Evolutionary conservation across 192 early-diverging fungal species (phyloP), one percentile per base, ranked within the genome.

Genomic region (Kappamyces sp.): DNA sequence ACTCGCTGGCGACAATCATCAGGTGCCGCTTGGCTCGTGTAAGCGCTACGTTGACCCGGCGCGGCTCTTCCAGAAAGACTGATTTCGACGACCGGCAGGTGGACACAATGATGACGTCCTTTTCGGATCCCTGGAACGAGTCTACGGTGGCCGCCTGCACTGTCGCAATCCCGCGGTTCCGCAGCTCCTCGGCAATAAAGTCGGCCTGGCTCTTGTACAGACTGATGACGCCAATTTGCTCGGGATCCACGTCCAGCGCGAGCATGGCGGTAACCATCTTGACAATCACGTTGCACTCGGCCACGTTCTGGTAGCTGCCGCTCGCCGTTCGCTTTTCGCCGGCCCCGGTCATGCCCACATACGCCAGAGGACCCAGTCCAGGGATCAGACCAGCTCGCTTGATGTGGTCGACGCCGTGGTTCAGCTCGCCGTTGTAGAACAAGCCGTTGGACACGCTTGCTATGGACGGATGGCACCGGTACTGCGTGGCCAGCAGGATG

Each of bases 61-160:
- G 69, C 11, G 60, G 62, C 35, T 81, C 79, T 46, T 88, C 84
- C 45, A 87, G 84, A 59, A 90, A 90, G 4, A 71, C 72, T 39
- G 60, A 71, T 3, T 62, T 58, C 14, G 63, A 49, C 29, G 80
- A 85, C 32, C 86, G 49, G 0, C 86, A 84, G 11, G 81, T 86
- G 4, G 77, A 80, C 14, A 90, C 61, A 33, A 90, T 63, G 54
- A 90, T 89, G 31, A 90, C 65, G n/a, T 83, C 73, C 51, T 84
- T 86, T 49, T 90, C 88, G 7, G 86, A 85, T 31, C 88, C 88
- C 67, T 90, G 75, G 54, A 88, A 89, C 11, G 87, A 81, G 59
- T 89, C 87, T 0, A 86, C 81, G 2, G 87, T 88, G 5, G 82
- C 84, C 29, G 80, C 75, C 66, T 83, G 50, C 4, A 71, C 62